Evolutionary conservation across 2,329 filamentous ascomycete genomes (phyloP), one percentile per base, ranked within the genome.

Genomic region (Cladorrhinum sp.): DNA sequence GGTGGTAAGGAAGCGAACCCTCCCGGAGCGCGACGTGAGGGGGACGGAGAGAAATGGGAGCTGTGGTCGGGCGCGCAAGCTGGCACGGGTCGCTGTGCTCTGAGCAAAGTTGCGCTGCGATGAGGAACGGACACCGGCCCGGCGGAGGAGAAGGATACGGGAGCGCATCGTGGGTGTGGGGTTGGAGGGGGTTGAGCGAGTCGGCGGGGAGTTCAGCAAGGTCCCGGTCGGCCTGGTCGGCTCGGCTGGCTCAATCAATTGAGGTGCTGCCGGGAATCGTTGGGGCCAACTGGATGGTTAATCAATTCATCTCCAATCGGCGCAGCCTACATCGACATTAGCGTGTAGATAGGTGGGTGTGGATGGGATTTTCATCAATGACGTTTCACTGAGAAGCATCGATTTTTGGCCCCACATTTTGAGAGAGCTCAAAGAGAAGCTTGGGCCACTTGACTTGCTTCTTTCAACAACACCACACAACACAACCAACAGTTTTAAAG

Each of bases 1-100:
- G 0, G 91, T 96, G n/a, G 90, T 92, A 62, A 96, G 83, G 63
- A 90, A 84, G 57, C 93, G 88, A 2, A 84, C 83, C 39, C 88
- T 78, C 49, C 85, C 75, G 67, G 20, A 76, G 58, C 42, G 74
- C 64, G 42, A 55, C 12, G 67, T 60, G 18, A 60, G 64, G 1
- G 77, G 81, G 1, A 78, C 75, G 33, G 75, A 77, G 71, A 82
- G 80, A 71, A 80, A 87, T 58, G 78, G 82, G n/a, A 75, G 75
- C 70, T 76, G 81, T 58, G 73, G 83, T 60, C 75, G 77, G 50
- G 56, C 57, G 21, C 64, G 62, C 3, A 63, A 62, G 61, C 73
- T 66, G 66, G 71, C 68, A 63, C 77, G 33, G 69, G 61, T 73
- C 24, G 81, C 76, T 7, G 83, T 77, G 64, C 83, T 80, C 65